phyloP scores from a whole-genome alignment of 768 basidiomycete genomes.

The Phallus indusiatus region DNA sequence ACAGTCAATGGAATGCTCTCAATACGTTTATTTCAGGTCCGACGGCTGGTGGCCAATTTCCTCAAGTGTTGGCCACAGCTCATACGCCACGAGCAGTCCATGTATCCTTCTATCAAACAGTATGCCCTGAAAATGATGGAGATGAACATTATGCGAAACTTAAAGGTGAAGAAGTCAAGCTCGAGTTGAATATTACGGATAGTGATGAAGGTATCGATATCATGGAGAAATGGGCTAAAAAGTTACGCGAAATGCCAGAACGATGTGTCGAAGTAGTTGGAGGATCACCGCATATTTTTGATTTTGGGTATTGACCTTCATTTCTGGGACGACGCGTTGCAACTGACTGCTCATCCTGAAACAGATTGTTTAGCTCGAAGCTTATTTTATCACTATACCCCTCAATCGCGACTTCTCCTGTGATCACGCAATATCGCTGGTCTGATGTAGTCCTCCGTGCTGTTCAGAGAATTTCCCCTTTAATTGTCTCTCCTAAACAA shows the following conservation, averaged over 20 bases:
- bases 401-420: conserved; percentile 34
- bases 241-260: conserved; percentile 31
- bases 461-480: conserved; percentile 36
- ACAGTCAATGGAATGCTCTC: conserved; percentile 1
- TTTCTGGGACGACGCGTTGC: conserved; percentile 4
- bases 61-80: conserved; percentile 20
- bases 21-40: conserved; percentile 24
- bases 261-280: conserved; percentile 39
- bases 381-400: conserved; percentile 35
- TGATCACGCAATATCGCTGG: conserved; percentile 46
- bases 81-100: conserved; percentile 40
- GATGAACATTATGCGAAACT: conserved; percentile 16
- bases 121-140: conserved; percentile 41
- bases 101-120: conserved; percentile 32
- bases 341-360: background rate
- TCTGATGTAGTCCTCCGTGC: conserved; percentile 47
- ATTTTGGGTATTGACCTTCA: conserved; percentile 33
- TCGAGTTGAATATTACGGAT: conserved; percentile 16
- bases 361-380: conserved; percentile 26
- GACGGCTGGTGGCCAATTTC: conserved; percentile 31
- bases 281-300: conserved; percentile 34
- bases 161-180: conserved; percentile 27
- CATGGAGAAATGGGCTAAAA: conserved; percentile 37
- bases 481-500: conserved; percentile 25
- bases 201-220: conserved; percentile 26